Evolutionary conservation across 1,139 yeast species (phyloP).

Genomic region (Wickerhamomyces sp.): DNA sequence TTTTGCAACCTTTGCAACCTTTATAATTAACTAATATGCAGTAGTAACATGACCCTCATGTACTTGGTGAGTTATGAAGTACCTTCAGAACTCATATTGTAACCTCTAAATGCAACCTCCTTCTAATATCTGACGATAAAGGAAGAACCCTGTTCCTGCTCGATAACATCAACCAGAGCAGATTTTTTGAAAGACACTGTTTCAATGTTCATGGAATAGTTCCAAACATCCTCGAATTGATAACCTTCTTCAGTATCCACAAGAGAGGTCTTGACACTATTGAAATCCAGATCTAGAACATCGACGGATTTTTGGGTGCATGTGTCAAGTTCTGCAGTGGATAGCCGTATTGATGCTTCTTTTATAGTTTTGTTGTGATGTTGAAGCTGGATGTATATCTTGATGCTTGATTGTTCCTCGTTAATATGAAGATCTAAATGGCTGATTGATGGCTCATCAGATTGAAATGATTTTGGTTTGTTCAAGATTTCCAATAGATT

Average conservation of each 20-base stretch:
- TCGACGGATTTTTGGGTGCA: background rate
- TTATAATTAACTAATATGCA: too few relatives aligned
- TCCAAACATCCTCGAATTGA: constrained; percentile 9
- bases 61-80: too few relatives aligned
- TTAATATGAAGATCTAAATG: constrained; percentile 13
- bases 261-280: constrained; percentile 2
- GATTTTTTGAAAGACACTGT: constrained; percentile 1
- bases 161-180: constrained; percentile 5
- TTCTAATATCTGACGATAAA: constrained; percentile 7
- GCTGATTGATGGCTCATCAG: background rate
- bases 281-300: background rate
- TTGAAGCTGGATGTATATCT: constrained; percentile 7
- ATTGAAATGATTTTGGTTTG: constrained; percentile 2
- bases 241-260: constrained; percentile 8
- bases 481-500: constrained; percentile 3
- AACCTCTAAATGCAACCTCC: too few relatives aligned
- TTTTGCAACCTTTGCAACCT: too few relatives aligned
- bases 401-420: constrained; percentile 11
- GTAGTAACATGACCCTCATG: too few relatives aligned
- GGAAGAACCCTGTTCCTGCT: constrained; percentile 3
- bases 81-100: too few relatives aligned
- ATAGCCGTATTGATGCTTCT: constrained; percentile 5
- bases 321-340: background rate
- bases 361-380: constrained; percentile 4
- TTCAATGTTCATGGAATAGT: constrained; percentile 7